Conservation (phyloP, 2,329 filamentous ascomycete species). For the Elsinoe perseae region DNA sequence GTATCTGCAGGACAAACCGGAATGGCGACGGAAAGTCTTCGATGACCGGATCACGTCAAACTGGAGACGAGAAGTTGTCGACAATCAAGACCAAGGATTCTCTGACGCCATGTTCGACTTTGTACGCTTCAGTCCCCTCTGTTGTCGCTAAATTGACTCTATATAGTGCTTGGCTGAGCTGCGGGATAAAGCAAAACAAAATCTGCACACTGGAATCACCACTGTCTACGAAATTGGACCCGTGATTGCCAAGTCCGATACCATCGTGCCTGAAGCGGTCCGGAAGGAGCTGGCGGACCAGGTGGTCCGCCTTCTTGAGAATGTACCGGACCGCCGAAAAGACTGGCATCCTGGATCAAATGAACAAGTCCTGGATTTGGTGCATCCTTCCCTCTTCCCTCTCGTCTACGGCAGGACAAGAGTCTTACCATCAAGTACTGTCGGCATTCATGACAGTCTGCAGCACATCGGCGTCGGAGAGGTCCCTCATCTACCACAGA, state of each 20-base stretch:
- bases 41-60: constrained; percentile 25
- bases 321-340: constrained; percentile 42
- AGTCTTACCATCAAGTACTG: constrained; percentile 30
- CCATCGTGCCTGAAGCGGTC: constrained; percentile 34
- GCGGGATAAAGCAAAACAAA: constrained; percentile 43
- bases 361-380: constrained; percentile 51
- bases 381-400: constrained; percentile 58
- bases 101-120: constrained; percentile 25
- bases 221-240: constrained; percentile 40
- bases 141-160: background rate
- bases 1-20: constrained; percentile 25
- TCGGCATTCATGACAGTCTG: constrained; percentile 28
- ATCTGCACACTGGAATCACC: constrained; percentile 35
- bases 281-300: constrained; percentile 37
- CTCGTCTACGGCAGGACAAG: constrained; percentile 47
- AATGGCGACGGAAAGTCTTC: constrained; percentile 26
- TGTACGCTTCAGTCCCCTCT: background rate
- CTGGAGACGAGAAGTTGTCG: constrained; percentile 21
- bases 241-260: constrained; percentile 49
- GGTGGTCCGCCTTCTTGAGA: constrained; percentile 41
- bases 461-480: constrained; percentile 26
- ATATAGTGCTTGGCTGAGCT: constrained; percentile 39
- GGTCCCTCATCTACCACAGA: constrained; percentile 15
- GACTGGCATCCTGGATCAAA: constrained; percentile 57
- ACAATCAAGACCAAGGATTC: constrained; percentile 16